phyloP scores from a whole-genome alignment of 805 yeast species.

The Saccharomyces eubayanus region DNA sequence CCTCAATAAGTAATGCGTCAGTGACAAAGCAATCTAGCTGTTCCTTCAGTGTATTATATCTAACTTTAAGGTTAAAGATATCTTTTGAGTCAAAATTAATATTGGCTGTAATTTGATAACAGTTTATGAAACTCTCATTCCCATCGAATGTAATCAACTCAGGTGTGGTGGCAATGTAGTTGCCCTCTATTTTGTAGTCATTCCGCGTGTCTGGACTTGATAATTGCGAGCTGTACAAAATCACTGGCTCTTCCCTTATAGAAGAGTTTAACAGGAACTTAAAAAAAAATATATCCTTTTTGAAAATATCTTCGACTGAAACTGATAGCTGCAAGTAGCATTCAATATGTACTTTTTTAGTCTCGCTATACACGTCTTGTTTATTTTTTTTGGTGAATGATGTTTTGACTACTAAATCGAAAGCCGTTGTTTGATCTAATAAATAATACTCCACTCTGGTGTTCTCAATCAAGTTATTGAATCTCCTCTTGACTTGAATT shows the following conservation, averaged over 20 bases:
- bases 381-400: conserved; percentile 7
- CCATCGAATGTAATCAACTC: conserved; percentile 13
- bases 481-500: neutral
- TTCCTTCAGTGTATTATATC: conserved; percentile 22
- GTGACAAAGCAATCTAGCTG: conserved; percentile 23
- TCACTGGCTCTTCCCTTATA: conserved; percentile 17
- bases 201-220: conserved; percentile 1
- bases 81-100: conserved; percentile 14
- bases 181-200: conserved; percentile 15
- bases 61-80: conserved; percentile 16
- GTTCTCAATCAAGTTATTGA: neutral
- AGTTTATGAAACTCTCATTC: conserved; percentile 20
- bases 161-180: conserved; percentile 14
- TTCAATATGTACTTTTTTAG: conserved; percentile 7
- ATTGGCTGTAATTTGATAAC: conserved; percentile 17
- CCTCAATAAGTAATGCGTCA: conserved; percentile 20
- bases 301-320: conserved; percentile 28
- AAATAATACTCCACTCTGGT: conserved; percentile 9
- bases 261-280: conserved; percentile 25
- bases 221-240: conserved; percentile 15
- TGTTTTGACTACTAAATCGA: conserved; percentile 9
- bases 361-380: conserved; percentile 12
- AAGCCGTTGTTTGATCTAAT: conserved; percentile 11
- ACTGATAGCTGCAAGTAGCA: conserved; percentile 26
- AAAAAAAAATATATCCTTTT: conserved; percentile 21